Base-by-base conservation (phyloP, 2,329 filamentous ascomycete species). In the Fusarium graminum region DNA sequence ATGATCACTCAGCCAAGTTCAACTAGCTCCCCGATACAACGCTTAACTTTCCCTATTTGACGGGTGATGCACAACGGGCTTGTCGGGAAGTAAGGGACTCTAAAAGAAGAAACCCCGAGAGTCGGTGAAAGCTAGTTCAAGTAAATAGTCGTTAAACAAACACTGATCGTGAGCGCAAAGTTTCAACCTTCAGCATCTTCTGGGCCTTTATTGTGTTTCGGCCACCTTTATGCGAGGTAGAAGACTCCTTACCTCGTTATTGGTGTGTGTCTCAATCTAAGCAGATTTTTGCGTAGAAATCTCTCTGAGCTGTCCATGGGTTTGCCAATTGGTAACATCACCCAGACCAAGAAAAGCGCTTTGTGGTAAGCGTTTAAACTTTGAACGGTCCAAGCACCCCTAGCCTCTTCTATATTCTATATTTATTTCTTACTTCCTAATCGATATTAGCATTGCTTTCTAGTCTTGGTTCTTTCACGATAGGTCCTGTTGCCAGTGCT, bases 91-190 rank as follows among this genome's bases (percentile, higher is more conserved):
- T 34, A 52, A 58, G 46, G 57, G 46, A 49, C 26, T 29, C 38
- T 7, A 41, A 29, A 13, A 63, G 36, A 63, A 40, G 50, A 44
- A 63, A 57, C 22, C n/a, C 39, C 12, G 16, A 57, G 63, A 56
- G 58, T 44, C 58, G 50, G 59, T 62, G 49, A 43, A 43, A 16
- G 13, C 16, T 22, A 28, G 26, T 36, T 29, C 11, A 26, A 26
- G 22, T 4, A 25, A 17, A 28, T n/a, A 30, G 8, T 17, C 25
- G 10, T 41, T 22, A 12, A 34, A 34, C 14, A 8, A 34, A 34
- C 8, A 3, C 7, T 34, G 13, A 34, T 34, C 32, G 14, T 8
- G 14, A 34, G n/a, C n/a, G 7, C 32, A n/a, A 14, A 7, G 32
- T 16, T 14, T n/a, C n/a, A 16, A 50, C 8, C 52, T 38, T 22